Percentiles rank a stretch among this genome's conserved stretches.
Conservation (phyloP, 495 filamentous ascomycete genomes). For the Penicillium egyptiacum region DNA sequence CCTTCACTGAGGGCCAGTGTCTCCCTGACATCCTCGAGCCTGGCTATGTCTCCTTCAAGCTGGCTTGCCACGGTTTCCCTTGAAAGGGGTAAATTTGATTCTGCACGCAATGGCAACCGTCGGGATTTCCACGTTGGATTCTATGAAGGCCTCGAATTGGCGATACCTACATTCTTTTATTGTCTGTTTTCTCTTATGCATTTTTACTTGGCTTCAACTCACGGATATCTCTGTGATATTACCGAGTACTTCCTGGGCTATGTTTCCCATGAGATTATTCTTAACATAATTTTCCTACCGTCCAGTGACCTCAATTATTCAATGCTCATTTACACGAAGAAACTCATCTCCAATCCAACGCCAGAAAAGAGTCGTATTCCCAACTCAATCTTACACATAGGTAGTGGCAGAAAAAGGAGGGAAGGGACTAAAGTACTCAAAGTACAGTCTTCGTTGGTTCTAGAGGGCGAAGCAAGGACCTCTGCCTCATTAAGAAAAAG, state of each 20-base stretch:
- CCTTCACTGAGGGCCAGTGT: constrained; percentile 23
- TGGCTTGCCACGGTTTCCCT: constrained; percentile 17
- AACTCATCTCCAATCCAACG: too few species aligned
- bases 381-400: too few species aligned
- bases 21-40: constrained; percentile 26
- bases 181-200: constrained; percentile 3
- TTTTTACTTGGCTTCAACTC: not conserved
- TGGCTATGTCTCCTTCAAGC: constrained; percentile 26
- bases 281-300: not conserved
- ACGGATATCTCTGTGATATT: not conserved
- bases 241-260: not conserved
- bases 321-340: too few species aligned
- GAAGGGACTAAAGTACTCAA: not conserved
- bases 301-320: too few species aligned
- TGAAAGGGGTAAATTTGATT: constrained; percentile 1
- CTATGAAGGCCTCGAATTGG: not conserved
- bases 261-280: not conserved
- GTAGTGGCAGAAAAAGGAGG: not conserved
- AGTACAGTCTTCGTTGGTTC: not conserved
- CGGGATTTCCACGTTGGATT: not conserved
- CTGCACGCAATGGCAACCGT: not conserved
- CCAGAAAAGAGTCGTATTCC: too few species aligned
- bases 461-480: not conserved
- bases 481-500: not conserved
- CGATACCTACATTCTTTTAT: constrained; percentile 3